Base-by-base conservation (phyloP, 2,329 filamentous ascomycete species). In the Cladosporium halotolerans region DNA sequence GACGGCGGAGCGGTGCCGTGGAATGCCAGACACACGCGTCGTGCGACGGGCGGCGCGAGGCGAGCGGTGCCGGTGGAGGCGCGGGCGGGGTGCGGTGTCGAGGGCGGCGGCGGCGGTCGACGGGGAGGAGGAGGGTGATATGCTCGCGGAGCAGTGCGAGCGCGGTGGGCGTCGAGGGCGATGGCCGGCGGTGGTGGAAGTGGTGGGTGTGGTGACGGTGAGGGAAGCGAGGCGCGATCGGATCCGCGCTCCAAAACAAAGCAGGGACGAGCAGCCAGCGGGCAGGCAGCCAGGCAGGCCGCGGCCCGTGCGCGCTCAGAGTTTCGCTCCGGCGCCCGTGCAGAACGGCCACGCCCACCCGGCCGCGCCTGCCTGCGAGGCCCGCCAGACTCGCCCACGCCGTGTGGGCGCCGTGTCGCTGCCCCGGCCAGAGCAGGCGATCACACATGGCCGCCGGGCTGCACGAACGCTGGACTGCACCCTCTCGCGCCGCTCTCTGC, bases 11-110 rank as follows among this genome's bases (percentile, higher is more conserved):
- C 13, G 19, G 39, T 28, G 18, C 38, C 19, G 49, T 48, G 54
- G 54, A 55, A 55, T 55, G 54, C 54, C 39, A 47, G 32, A 55
- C 31, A 55, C 53, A 53, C 54, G 54, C 54, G 54, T 53, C 50
- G 44, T 43, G 45, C 45, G 45, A 39, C 44, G 9, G 42, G 14
- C 33, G 33, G 47, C 28, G 44, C 32, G 33, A 39, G 41, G 36
- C 41, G 49, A 11, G 33, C 18, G 16, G 36, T 4, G 40, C 23
- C 9, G 19, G 28, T 33, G 50, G 49, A 41, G 23, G 13, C 13
- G 16, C 31, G 41, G 33, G 36, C n/a, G 11, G 19, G 14, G 18
- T 14, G 14, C 40, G 16, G 16, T 34, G 45, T 47, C 19, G 33
- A 39, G 38, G 31, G 40, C 39, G 47, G 42, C 39, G 28, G 11